Percentiles rank a stretch among this genome's conserved stretches.
Conservation (phyloP, 208 protist genomes). For the Histomonas meleagridis region DNA sequence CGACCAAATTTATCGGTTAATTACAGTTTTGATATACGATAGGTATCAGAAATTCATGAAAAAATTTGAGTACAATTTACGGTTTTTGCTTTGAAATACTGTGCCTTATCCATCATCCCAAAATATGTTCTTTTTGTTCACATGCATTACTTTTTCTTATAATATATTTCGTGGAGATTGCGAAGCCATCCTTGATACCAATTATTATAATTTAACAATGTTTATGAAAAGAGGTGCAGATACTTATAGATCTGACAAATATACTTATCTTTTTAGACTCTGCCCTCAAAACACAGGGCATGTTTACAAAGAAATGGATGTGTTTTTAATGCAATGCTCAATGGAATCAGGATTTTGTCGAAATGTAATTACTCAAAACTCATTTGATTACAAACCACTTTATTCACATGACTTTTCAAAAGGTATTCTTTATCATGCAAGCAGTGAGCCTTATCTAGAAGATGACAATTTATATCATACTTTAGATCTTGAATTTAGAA, state of each 20-base stretch:
- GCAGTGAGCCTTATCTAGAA: neutral
- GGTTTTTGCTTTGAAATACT: too few relatives aligned
- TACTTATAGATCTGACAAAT: neutral
- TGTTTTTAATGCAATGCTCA: neutral
- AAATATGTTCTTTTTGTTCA: too few relatives aligned
- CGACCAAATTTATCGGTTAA: too few relatives aligned
- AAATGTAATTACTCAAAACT: neutral
- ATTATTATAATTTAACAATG: neutral
- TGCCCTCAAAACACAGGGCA: neutral
- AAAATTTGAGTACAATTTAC: too few relatives aligned
- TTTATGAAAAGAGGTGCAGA: neutral
- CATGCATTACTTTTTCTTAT: neutral
- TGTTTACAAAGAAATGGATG: neutral
- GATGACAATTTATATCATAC: neutral
- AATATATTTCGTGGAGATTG: neutral
- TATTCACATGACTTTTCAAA: neutral
- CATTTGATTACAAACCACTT: neutral
- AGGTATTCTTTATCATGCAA: neutral
- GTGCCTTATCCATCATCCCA: too few relatives aligned
- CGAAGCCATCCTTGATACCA: neutral
- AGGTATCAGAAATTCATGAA: too few relatives aligned
- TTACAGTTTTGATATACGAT: too few relatives aligned
- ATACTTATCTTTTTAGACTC: neutral
- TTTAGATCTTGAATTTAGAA: neutral
- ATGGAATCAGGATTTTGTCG: neutral